Base-by-base conservation (phyloP, 805 yeast species). In the Cyberlindnera galapagoensis region DNA sequence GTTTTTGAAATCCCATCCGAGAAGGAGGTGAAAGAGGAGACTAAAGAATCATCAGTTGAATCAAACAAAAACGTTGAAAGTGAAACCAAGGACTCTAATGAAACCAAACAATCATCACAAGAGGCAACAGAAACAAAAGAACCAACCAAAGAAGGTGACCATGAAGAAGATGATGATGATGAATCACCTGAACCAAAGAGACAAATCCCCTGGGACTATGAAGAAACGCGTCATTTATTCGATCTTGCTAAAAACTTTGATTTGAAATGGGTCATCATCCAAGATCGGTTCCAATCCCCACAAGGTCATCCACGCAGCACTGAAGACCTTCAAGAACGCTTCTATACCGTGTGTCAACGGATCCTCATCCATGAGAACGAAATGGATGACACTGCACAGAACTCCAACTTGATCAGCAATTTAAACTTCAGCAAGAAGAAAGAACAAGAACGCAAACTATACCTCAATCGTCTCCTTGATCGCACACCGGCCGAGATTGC, bases 401-500 rank as follows among this genome's bases (percentile, higher is more conserved):
- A 74, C 39, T 67, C 71, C 18, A 66, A 72, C 33, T 53, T 86
- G 24, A 65, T 80, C 13, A 78, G 79, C 19, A 67, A 77, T 18
- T 65, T 92, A 49, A 67, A 76, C 14, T 92, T 69, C 52, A 76
- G 84, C 24, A 79, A 76, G 45, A 67, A 69, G 6, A 76, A 74
- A 43, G 98, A 92, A 54, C 39, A 69, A 14, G 85, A 79, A 45
- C 71, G 98, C 40, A 92, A 92, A 47, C 72, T 72, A 31, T 90
- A 90, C 51, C 59, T 92, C 28, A 79, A 78, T 46, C 74, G 84
- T 39, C 62, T 92, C 23, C 65, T 90, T 26, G 76, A 76, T 22
- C 65, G 99, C 44, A 76, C 90, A 3, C 97, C 98, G 1, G 94
- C 97, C 0, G 98, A 92, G 54, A 84, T 92, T 27, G 97, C 97